A percentile compares a stretch with the other conserved stretches of the same genome.
Evolutionary conservation across 2,329 filamentous ascomycete genomes (phyloP).

Genomic region (Clonostachys byssicola): DNA sequence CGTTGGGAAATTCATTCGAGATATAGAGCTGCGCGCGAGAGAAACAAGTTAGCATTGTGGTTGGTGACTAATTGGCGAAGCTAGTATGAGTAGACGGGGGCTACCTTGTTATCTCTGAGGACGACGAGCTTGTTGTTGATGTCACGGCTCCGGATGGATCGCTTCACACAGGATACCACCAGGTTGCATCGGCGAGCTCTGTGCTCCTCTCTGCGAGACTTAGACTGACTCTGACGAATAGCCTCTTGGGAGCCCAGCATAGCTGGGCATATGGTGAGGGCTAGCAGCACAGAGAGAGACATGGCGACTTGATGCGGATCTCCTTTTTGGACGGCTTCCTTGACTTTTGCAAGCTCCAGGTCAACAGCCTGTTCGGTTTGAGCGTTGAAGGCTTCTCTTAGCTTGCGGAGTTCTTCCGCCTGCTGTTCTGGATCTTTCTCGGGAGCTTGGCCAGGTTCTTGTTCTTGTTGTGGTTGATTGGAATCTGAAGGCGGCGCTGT

Average conservation of each 20-base stretch:
- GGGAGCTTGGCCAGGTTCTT: neutral
- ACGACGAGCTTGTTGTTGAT: slow-evolving; percentile 40
- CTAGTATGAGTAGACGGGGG: neutral
- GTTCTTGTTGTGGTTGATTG: too few relatives aligned
- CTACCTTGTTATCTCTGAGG: slow-evolving; percentile 12
- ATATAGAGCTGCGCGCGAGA: neutral
- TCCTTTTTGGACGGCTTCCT: slow-evolving; percentile 13
- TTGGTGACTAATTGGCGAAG: too few relatives aligned
- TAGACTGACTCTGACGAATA: slow-evolving; percentile 40
- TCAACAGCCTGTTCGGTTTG: slow-evolving; percentile 14
- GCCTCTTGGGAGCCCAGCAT: slow-evolving; percentile 41
- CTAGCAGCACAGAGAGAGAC: slow-evolving; percentile 18
- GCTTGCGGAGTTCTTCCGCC: neutral
- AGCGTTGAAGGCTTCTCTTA: slow-evolving; percentile 10
- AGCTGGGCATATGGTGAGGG: slow-evolving; percentile 22
- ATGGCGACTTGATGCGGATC: slow-evolving; percentile 17
- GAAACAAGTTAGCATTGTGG: neutral
- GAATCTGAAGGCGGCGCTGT: too few relatives aligned
- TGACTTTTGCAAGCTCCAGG: slow-evolving; percentile 17
- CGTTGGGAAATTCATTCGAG: slow-evolving; percentile 25
- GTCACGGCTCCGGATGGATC: slow-evolving; percentile 33
- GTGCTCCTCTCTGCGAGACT: slow-evolving; percentile 39
- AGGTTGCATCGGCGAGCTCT: slow-evolving; percentile 42
- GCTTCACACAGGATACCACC: slow-evolving; percentile 38
- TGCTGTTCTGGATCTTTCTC: neutral